Evolutionary conservation across 805 yeast genomes (phyloP), one percentile per base, ranked within the genome.

Genomic region (Hanseniaspora occidentalis): DNA sequence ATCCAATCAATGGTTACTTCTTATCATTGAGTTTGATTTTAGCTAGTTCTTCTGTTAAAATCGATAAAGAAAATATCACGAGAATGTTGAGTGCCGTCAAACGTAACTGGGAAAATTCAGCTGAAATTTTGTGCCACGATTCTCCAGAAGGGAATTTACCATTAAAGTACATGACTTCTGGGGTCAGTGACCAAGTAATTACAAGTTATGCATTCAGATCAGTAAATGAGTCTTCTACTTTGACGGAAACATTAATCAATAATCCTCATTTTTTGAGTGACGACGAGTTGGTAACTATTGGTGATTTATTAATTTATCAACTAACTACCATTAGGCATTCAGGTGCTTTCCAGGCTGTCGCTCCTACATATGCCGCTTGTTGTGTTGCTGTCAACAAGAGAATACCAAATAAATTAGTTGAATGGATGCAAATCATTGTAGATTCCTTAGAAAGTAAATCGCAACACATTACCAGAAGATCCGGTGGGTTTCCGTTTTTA

Each of bases 291-390:
- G 21, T 45, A 1, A 39, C 47, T 14, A 52, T 65, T 16, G 84
- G 92, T 9, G 67, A 71, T 1, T 51, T 79, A 5, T 56, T 84
- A 2, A 66, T 81, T 43, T 70, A 64, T 9, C 94, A 86, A 53
- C 62, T 92, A 26, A 69, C 84, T 3, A 66, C 75, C 0, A 79
- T 88, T 17, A 73, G 88, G 35, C 97, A 92, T 50, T 71, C 94
- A 45, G 97, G 97, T 24, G 95, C 96, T 0, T 84, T 89, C 46
- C 79, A 94, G 8, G 77, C 96, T 0, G 80, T 88, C 0, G 78
- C 83, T 46, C 95, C 96, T 4, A 73, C 92, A 0, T 84, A 82
- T 50, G 68, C 77, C 11, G 67, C 76, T 6, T 71, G 79, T 41
- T 84, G 95, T 48, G 46, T 59, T 11, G 57, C 74, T n/a, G 77